Evolutionary conservation across 257 asterid species (phyloP).

Genomic region (Solanum verrucosum): DNA sequence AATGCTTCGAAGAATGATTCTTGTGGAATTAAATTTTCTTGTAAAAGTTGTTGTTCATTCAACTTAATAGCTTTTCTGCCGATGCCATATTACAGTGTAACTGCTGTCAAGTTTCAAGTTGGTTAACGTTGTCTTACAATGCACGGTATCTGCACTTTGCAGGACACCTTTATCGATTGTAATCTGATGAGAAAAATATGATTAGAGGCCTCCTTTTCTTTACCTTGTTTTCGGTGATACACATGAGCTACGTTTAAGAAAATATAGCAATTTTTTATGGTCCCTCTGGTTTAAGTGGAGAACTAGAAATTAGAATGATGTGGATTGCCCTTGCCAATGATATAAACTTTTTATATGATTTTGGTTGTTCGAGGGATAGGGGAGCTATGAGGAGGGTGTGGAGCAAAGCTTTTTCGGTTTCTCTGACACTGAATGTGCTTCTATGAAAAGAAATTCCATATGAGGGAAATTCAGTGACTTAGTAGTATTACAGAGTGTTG

Average conservation of each 20-base stretch:
- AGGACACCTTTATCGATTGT: background rate
- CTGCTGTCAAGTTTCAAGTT: background rate
- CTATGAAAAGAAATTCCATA: background rate
- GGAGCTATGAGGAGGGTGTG: background rate
- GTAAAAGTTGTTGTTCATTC: background rate
- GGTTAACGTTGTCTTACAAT: background rate
- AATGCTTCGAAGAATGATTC: background rate
- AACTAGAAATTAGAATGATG: background rate
- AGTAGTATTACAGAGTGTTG: background rate
- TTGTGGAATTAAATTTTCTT: background rate
- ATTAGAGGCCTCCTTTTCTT: background rate
- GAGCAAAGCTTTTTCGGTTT: background rate
- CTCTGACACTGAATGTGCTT: background rate
- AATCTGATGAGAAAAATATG: background rate
- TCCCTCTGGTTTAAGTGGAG: background rate
- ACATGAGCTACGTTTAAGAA: background rate
- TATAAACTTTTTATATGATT: no score
- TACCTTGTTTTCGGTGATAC: background rate
- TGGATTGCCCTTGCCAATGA: background rate
- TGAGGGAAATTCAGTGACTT: background rate
- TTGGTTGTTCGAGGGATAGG: background rate
- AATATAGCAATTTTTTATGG: background rate
- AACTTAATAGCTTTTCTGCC: background rate
- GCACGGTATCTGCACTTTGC: background rate
- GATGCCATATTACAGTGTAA: background rate